These are phyloP conservation scores for Auricularia sp. DNA, from an alignment of 768 basidiomycete species.

Conservation along the genomic window DNA sequence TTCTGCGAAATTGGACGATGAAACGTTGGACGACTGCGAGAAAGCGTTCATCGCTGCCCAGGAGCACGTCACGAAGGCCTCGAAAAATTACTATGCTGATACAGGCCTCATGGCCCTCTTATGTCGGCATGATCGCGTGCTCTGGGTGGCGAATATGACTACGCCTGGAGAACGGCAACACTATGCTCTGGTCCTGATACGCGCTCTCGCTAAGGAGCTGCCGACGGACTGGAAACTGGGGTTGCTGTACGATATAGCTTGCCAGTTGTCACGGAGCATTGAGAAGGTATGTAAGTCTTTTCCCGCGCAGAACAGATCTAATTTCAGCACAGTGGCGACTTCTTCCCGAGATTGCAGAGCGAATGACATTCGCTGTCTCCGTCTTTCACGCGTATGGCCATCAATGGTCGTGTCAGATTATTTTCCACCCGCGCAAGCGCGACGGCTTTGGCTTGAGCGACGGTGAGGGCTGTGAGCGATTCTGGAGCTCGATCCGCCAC, in stretches of 20 bases:
- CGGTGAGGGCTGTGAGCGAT: constrained; percentile 3
- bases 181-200: constrained; percentile 5
- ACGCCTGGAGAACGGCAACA: constrained; percentile 6
- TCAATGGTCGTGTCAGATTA: constrained; percentile 5
- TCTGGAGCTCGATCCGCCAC: too few species aligned
- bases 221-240: constrained; percentile 19
- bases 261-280: constrained; percentile 24
- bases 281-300: not conserved
- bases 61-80: constrained; percentile 3
- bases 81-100: constrained; percentile 3
- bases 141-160: constrained; percentile 5
- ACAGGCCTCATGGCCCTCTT: constrained; percentile 7
- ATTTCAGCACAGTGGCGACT: constrained; percentile 4
- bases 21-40: constrained; percentile 3
- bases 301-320: too few species aligned
- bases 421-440: not conserved
- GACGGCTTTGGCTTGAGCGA: constrained; percentile 2
- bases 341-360: constrained; percentile 6
- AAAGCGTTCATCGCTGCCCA: constrained; percentile 6
- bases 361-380: constrained; percentile 21
- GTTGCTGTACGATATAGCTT: constrained; percentile 24
- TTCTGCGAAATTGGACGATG: not conserved
- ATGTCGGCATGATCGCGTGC: constrained; percentile 5
- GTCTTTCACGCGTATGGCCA: constrained; percentile 23
- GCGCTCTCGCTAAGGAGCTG: not conserved